These are phyloP conservation scores for Marasmius tenuissimus DNA, from an alignment of 1,284 basidiomycete species.

Conservation along the genomic window DNA sequence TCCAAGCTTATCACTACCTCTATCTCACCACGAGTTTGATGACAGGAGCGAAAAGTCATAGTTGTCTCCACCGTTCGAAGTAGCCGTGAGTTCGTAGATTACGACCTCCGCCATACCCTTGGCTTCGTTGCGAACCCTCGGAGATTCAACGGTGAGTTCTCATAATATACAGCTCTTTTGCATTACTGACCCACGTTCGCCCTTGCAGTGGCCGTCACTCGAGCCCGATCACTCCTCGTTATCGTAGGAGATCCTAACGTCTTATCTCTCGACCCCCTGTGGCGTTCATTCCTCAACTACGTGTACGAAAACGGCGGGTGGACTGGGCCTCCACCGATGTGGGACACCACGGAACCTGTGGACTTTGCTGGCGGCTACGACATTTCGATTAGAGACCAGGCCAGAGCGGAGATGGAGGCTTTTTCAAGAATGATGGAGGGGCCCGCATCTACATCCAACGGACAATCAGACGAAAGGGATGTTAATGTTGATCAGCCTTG, in stretches of 20 bases:
- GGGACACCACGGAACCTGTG: constrained; percentile 40
- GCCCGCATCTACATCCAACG: constrained; percentile 6
- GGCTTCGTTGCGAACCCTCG: constrained; percentile 65
- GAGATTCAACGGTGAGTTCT: constrained; percentile 60
- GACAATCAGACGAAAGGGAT: not conserved
- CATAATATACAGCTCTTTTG: not conserved
- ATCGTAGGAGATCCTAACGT: constrained; percentile 55
- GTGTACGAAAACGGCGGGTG: constrained; percentile 49
- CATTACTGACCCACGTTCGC: not conserved
- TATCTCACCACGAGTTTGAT: not conserved
- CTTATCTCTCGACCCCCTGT: constrained; percentile 56
- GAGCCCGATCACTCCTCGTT: constrained; percentile 55
- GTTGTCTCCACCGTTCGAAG: constrained; percentile 69
- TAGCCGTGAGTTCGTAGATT: constrained; percentile 51
- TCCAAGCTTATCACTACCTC: not conserved
- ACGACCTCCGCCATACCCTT: constrained; percentile 56
- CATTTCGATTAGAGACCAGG: constrained; percentile 1
- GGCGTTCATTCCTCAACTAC: constrained; percentile 55
- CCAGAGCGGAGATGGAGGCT: constrained; percentile 11
- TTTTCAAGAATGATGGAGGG: constrained; percentile 12
- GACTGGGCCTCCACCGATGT: constrained; percentile 44
- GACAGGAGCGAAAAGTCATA: constrained; percentile 65
- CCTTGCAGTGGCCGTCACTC: constrained; percentile 51
- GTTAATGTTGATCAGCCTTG: constrained; percentile 12
- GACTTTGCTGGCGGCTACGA: not conserved